A percentile compares a stretch with the other conserved stretches of the same genome.
Conservation (phyloP, 805 yeast species). For the Starmerella cellae region DNA sequence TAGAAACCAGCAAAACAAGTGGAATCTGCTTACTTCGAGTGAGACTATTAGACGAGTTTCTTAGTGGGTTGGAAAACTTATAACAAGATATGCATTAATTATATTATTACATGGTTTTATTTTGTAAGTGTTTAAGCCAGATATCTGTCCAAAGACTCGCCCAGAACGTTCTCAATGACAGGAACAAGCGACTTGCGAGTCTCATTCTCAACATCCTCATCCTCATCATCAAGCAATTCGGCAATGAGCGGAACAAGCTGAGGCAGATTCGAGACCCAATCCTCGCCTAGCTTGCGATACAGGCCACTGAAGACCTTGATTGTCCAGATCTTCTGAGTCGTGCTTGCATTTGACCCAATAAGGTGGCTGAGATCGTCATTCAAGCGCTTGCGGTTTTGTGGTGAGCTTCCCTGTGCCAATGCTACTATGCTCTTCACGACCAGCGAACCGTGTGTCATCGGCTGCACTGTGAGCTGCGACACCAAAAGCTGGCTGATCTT, state of each 20-base stretch:
- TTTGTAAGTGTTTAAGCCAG: conserved; percentile 14
- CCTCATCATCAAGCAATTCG: conserved; percentile 89
- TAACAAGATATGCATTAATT: too few relatives aligned
- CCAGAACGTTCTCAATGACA: conserved; percentile 81
- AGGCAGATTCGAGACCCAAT: conserved; percentile 82
- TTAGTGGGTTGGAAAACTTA: too few relatives aligned
- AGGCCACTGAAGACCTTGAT: conserved; percentile 63
- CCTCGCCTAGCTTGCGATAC: conserved; percentile 86
- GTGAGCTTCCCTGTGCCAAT: conserved; percentile 52
- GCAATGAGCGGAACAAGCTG: conserved; percentile 93
- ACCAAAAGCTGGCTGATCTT: conserved; percentile 49
- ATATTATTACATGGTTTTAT: too few relatives aligned
- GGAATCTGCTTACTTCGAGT: too few relatives aligned
- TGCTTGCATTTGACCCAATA: conserved; percentile 46
- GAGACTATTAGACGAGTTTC: too few relatives aligned
- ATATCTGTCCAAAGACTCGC: conserved; percentile 72
- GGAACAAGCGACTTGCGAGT: conserved; percentile 82
- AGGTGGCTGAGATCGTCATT: conserved; percentile 50
- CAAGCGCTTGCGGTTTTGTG: conserved; percentile 55
- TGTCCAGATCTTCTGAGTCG: conserved; percentile 65
- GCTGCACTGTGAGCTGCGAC: conserved; percentile 47
- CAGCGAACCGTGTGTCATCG: conserved; percentile 62
- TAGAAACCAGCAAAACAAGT: too few relatives aligned
- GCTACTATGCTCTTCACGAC: conserved; percentile 69
- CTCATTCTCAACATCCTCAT: conserved; percentile 81